Base-by-base conservation (phyloP, 805 yeast species). In the Suhomyces canberraensis region DNA sequence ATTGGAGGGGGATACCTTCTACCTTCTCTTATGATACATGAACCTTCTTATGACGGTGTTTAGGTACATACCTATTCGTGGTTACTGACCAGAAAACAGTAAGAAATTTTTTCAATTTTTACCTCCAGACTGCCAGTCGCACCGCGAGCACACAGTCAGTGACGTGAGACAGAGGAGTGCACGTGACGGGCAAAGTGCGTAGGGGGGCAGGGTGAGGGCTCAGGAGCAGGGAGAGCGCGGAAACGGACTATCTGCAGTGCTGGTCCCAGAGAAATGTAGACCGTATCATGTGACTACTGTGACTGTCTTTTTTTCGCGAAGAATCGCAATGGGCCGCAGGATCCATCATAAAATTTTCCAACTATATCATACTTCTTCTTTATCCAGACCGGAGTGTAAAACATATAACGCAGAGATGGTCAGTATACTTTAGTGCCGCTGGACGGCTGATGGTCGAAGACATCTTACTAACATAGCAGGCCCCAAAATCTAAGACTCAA, bases 341-440 rank as follows among this genome's bases (percentile, higher is more conserved):
- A 13, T 28, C 33, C 20, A 16, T 16, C 30, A 22, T 22, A 22
- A 30, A 38, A 34, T 34, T 28, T 31, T 26, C 16, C 41, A 28
- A 24, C 25, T 27, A 30, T 20, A 8, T 20, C n/a, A 21, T 15
- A 20, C 11, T 28, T 7, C 32, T 34, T 34, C 31, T 29, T 34
- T 30, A 33, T 38, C 40, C 53, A 73, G 87, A 88, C 98, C 98
- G 98, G 98, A 90, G 98, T 88, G 93, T 83, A 70, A 61, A 55
- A 53, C 51, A 43, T 58, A 62, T 62, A 76, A 79, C 91, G 79
- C 96, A 89, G 96, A 85, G 98, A 90, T 90, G 97, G 95, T 86
- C 84, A 77, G 95, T 86, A 81, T 75, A 25, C 27, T 24, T 15
- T 7, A 25, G 16, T 24, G 18, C 29, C 35, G 33, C 25, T 21